These are phyloP conservation scores for Mycena rosella DNA, from an alignment of 768 basidiomycete species.

Conservation along the genomic window DNA sequence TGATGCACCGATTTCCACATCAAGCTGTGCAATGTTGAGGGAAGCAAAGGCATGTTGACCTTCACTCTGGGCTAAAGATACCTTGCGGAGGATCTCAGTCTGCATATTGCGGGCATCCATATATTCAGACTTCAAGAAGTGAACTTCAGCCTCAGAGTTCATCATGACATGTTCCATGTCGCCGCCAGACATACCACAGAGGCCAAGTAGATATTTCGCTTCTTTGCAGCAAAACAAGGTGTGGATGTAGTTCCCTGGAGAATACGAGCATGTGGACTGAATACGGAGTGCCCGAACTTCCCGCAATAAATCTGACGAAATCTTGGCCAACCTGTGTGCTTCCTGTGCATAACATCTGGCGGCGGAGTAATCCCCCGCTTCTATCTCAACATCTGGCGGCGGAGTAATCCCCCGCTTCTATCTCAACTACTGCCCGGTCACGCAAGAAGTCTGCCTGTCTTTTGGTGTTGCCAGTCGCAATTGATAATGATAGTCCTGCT, in stretches of 20 bases:
- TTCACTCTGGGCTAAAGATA: too few species aligned
- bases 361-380: neutral
- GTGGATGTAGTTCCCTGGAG: neutral
- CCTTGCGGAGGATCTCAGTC: too few species aligned
- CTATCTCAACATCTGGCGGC: neutral
- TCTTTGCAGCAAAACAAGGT: neutral
- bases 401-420: neutral
- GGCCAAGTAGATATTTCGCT: neutral
- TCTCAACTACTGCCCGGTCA: neutral
- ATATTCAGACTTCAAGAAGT: constrained; percentile 2
- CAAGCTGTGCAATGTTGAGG: too few species aligned
- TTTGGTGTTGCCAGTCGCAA: neutral
- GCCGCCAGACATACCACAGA: constrained; percentile 12
- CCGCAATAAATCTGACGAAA: neutral
- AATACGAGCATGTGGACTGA: neutral
- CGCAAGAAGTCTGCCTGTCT: neutral
- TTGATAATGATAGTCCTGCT: neutral
- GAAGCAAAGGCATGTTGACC: too few species aligned
- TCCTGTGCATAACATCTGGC: too few species aligned
- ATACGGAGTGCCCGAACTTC: neutral
- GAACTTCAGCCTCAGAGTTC: neutral
- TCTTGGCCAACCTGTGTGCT: neutral
- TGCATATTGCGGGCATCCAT: neutral
- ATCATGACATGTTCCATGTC: neutral
- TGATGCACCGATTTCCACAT: too few species aligned